These are phyloP conservation scores for Rutstroemia sp. DNA, from an alignment of 2,329 filamentous ascomycete genomes.

Conservation along the genomic window DNA sequence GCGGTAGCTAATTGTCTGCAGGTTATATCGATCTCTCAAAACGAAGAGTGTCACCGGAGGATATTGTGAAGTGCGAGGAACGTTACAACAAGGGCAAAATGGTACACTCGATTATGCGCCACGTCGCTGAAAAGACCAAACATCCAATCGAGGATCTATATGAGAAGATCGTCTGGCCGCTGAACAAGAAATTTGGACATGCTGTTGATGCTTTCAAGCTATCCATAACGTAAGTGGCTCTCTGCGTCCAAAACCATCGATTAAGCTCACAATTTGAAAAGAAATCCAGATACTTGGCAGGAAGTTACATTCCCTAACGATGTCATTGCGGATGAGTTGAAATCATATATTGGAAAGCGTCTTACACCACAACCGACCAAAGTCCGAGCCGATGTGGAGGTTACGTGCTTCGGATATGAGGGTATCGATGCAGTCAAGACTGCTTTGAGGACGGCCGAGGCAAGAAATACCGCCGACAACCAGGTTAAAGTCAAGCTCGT, in stretches of 20 bases:
- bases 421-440: slow-evolving; percentile 97
- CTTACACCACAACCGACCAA: slow-evolving; percentile 98
- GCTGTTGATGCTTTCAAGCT: slow-evolving; percentile 98
- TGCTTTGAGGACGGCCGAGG: slow-evolving; percentile 84
- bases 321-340: slow-evolving; percentile 78
- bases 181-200: slow-evolving; percentile 97
- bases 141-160: slow-evolving; percentile 93
- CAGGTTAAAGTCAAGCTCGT: slow-evolving; percentile 98
- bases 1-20: slow-evolving; percentile 25
- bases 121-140: slow-evolving; percentile 94
- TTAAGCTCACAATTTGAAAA: slow-evolving; percentile 31
- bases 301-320: slow-evolving; percentile 85
- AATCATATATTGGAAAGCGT: slow-evolving; percentile 93
- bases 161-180: slow-evolving; percentile 89
- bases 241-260: not conserved
- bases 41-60: slow-evolving; percentile 93
- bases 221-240: slow-evolving; percentile 72
- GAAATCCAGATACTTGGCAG: slow-evolving; percentile 92
- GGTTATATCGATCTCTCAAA: slow-evolving; percentile 98
- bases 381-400: slow-evolving; percentile 94
- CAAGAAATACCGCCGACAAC: slow-evolving; percentile 82
- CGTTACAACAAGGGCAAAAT: slow-evolving; percentile 99
- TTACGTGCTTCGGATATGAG: slow-evolving; percentile 92
- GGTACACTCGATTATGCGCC: slow-evolving; percentile 97
- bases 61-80: slow-evolving; percentile 98